Base-by-base conservation (phyloP, 331 rosid species). In the Spiraea crenata region DNA sequence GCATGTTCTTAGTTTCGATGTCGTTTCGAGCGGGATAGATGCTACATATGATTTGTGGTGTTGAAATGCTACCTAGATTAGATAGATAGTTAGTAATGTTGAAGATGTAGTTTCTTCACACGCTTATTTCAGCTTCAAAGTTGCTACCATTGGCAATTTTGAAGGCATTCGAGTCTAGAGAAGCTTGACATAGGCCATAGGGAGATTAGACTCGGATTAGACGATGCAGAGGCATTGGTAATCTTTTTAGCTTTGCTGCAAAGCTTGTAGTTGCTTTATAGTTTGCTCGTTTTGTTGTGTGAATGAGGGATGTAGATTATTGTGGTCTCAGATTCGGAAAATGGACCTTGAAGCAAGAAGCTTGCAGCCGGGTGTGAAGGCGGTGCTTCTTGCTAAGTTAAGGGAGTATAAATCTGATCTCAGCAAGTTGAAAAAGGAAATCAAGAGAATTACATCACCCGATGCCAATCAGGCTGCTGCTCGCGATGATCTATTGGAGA, bases 341-440 rank as follows among this genome's bases (percentile, higher is more conserved):
- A 91, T 91, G 97, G 97, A 91, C 77, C 89, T 91, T n/a, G 97
- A 91, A 74, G 96, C 96, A 3, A 86, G 97, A 77, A 91, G 96
- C 77, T 77, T 91, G 88, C 97, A 86, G 80, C 92, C 97, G 63
- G 85, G 91, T 47, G 84, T 65, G 25, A 91, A 88, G 80, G 97
- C 92, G 73, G 84, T 64, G 80, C 87, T 91, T 67, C 96, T 91
- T 72, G 92, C 97, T 17, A 91, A 88, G 85, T 76, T 91, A 82
- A 86, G 97, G 82, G 97, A 91, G 46, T 91, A 91, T 74, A 91
- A 91, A 79, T 88, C 97, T 12, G 97, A 91, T 79, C 85, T 91
- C 67, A 91, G 62, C 59, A 86, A 83, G 57, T 69, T 91, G 90
- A 91, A 91, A 74, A 91, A 78, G 73, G 97, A 91, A 74, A 79